phyloP scores from a whole-genome alignment of 208 protist species.

The Trypanosoma rangeli region DNA sequence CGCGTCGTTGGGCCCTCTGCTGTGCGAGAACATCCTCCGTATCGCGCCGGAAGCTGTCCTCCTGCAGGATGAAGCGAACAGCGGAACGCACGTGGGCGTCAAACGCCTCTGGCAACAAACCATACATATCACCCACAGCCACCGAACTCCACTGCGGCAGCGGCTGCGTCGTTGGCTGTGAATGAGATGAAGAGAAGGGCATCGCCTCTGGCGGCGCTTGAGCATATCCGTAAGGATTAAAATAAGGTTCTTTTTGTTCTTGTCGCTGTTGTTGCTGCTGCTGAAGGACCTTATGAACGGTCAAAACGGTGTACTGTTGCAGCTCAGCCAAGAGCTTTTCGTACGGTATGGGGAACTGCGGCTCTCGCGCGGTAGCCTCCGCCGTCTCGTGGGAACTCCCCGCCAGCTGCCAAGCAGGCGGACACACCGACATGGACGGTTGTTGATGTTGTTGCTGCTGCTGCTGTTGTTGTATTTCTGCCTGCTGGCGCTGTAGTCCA shows the following conservation, averaged over 20 bases:
- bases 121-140: background rate
- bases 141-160: background rate
- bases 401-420: background rate
- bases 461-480: background rate
- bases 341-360: background rate
- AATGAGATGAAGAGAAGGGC: background rate
- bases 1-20: conserved; percentile 22
- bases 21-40: conserved; percentile 11
- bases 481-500: conserved; percentile 9
- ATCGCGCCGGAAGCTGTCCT: conserved; percentile 42
- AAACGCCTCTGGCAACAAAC: conserved; percentile 45
- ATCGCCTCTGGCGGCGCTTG: background rate
- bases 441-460: background rate
- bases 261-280: conserved; percentile 9
- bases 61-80: conserved; percentile 40
- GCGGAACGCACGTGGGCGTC: conserved; percentile 53
- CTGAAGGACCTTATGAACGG: conserved; percentile 15
- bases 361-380: background rate
- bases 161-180: background rate
- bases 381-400: background rate
- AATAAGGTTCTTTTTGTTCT: background rate
- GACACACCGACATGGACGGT: background rate
- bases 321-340: conserved; percentile 14
- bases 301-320: conserved; percentile 17
- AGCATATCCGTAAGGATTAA: background rate